Base-by-base conservation (phyloP, 2,329 filamentous ascomycete species). In the Colletotrichum sp. region DNA sequence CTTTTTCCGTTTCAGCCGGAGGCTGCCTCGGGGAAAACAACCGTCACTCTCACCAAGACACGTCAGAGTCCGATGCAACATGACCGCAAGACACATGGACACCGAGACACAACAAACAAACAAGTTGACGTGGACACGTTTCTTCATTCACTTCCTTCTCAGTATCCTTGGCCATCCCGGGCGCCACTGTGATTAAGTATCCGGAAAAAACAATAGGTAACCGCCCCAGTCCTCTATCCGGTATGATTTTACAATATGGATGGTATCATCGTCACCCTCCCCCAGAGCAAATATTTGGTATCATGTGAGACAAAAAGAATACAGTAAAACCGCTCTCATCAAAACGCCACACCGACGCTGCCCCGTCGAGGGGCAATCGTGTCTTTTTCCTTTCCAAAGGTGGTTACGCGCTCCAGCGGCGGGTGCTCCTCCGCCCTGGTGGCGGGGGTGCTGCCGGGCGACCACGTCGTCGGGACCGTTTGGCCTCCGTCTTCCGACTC, bases 401-500 rank as follows among this genome's bases (percentile, higher is more conserved):
- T 77, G 32, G 66, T 49, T n/a, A 70, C 69, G 18, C 77, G 76
- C 69, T 78, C 77, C 69, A 76, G 72, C 55, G 77, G 76, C 66
- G 85, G 84, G 64, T 84, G 82, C 74, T 84, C 87, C 13, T 86
- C 85, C 76, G 83, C 82, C 75, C 82, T 83, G 39, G 83, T 80
- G 34, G 83, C 85, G 16, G 87, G 83, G 10, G 84, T 87, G 80
- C 87, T 89, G 69, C 86, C 85, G 9, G 88, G 87, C 24, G 89
- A 90, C 82, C 88, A 88, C 15, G 85, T 88, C 4, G 88, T 89
- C n/a, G 87, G 86, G 60, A 86, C 78, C 8, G 86, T 90, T 71
- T 84, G 85, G 72, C 87, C 83, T 69, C 84, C 86, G 16, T 87
- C 86, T 18, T 86, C 86, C 62, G 84, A 88, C 72, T 87, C 87